Evolutionary conservation across 2,329 filamentous ascomycete genomes (phyloP).

Genomic region (Fusarium chuoi): DNA sequence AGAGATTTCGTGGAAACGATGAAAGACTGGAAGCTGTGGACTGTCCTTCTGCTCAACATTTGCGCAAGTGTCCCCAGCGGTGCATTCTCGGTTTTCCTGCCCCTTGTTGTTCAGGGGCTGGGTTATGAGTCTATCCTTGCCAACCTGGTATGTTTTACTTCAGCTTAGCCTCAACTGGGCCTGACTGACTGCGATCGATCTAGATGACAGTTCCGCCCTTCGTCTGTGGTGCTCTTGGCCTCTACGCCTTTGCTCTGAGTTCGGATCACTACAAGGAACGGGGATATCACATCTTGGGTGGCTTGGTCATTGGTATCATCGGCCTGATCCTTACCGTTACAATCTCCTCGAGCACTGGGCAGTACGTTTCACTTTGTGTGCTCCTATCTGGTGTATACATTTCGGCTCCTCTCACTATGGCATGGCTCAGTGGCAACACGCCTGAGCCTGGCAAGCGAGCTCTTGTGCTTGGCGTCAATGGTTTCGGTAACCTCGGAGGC

Average conservation of each 20-base stretch:
- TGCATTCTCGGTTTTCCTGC: slow-evolving; percentile 44
- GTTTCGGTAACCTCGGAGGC: slow-evolving; percentile 44
- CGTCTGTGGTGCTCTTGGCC: slow-evolving; percentile 43
- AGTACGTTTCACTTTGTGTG: slow-evolving; percentile 41
- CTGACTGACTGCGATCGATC: neutral
- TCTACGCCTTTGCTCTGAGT: slow-evolving; percentile 42
- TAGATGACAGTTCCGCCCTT: slow-evolving; percentile 45
- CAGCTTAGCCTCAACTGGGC: no score
- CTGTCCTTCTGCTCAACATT: slow-evolving; percentile 41
- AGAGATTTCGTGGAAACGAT: slow-evolving; percentile 42
- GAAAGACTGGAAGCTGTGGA: slow-evolving; percentile 45
- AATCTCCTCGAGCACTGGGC: slow-evolving; percentile 31
- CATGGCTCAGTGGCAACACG: slow-evolving; percentile 45
- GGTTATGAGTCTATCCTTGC: slow-evolving; percentile 44
- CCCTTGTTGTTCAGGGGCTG: slow-evolving; percentile 42
- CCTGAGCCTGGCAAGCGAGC: slow-evolving; percentile 45
- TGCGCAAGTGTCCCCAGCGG: slow-evolving; percentile 44
- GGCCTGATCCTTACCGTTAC: slow-evolving; percentile 42
- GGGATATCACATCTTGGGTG: slow-evolving; percentile 41
- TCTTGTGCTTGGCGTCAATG: slow-evolving; percentile 44
- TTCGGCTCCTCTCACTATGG: slow-evolving; percentile 42
- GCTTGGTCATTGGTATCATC: slow-evolving; percentile 36
- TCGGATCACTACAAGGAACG: slow-evolving; percentile 42
- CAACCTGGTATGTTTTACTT: slow-evolving; percentile 35
- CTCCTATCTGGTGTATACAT: slow-evolving; percentile 43